Evolutionary conservation across 306 rosid species (phyloP), one percentile per base, ranked within the genome.

Genomic region (Lablab purpureus): DNA sequence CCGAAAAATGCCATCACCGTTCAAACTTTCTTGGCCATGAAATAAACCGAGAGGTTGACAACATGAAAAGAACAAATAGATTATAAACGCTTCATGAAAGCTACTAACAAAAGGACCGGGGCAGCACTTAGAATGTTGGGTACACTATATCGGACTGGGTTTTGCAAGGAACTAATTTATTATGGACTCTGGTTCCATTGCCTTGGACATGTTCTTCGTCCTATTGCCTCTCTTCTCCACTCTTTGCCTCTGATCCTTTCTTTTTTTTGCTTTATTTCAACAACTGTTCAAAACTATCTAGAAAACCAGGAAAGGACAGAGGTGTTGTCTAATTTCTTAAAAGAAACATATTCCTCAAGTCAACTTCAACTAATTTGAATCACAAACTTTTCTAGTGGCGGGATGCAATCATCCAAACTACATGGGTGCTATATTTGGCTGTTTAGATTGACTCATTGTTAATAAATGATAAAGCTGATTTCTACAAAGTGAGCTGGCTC

Each of bases 401-500:
- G 1, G 10, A 71, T 30, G 22, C 23, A 30, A 28, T 7, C 63
- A 71, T 30, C 14, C 15, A 30, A 17, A 14, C 63, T 32, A 5
- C 46, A n/a, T 10, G 18, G 30, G 49, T 30, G 23, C 64, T 18
- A 71, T 50, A 49, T 18, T 71, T 47, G 68, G 13, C 21, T 8
- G n/a, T 49, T 49, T 37, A 37, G 11, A 9, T 37, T 28, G 18
- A 59, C 21, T 32, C 65, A 32, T 64, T 56, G 4, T 19, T 63
- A 32, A 30, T 1, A 76, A 67, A 19, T 32, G 51, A 25, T 40
- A 6, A 55, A 47, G 70, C 18, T 32, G 15, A 19, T 25, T 41
- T 78, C 22, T 9, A 55, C 47, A 25, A 78, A 36, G 55, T 22
- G 22, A 49, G 18, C 50, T 25, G 14, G 73, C 58, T 58, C 22